Evolutionary conservation across 2,329 filamentous ascomycete species (phyloP), one percentile per base, ranked within the genome.

Genomic region (Colletotrichum aenigma): DNA sequence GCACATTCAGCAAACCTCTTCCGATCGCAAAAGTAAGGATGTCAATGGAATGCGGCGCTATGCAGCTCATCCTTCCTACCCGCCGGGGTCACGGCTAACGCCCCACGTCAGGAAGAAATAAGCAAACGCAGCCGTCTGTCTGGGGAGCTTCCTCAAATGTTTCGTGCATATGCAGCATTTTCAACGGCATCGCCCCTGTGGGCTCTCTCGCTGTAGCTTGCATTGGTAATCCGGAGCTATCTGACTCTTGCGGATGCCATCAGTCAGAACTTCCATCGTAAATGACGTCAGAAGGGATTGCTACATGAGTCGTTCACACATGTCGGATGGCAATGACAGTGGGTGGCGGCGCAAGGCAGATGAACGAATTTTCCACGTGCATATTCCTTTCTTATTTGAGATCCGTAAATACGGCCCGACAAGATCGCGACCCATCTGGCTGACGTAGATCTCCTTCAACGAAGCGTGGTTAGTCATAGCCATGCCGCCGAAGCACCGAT

Each of bases 251-350:
- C 21, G 28, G 55, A 28, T 66, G 66, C 38, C 38, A 52, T 65
- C 38, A 24, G 32, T 30, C 7, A 58, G 38, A 52, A 34, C 26
- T 32, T 62, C 28, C 24, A 32, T 24, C 4, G 21, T 30, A 28
- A 36, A 56, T 70, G 71, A 74, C 75, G 71, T 70, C 71, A 76
- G 48, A 28, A 3, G 56, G 36, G n/a, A 28, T 26, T 28, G 43
- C 16, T 58, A 28, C 71, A 72, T 62, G 73, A 75, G 38, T 72
- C 73, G 69, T 64, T 60, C 36, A 28, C 26, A 28, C 26, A 71
- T 48, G 72, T 26, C 48, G 48, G 48, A 12, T 67, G 12, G 36
- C 24, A 36, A 15, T 36, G 61, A 61, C 24, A 58, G 61, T 67
- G 69, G 73, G 38, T 48, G 38, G 38, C 38, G n/a, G 10, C 69